A percentile compares a stretch with the other conserved stretches of the same genome.
These are phyloP conservation scores for Torulaspora microellipsoides DNA, from an alignment of 805 yeast species.

Conservation along the genomic window DNA sequence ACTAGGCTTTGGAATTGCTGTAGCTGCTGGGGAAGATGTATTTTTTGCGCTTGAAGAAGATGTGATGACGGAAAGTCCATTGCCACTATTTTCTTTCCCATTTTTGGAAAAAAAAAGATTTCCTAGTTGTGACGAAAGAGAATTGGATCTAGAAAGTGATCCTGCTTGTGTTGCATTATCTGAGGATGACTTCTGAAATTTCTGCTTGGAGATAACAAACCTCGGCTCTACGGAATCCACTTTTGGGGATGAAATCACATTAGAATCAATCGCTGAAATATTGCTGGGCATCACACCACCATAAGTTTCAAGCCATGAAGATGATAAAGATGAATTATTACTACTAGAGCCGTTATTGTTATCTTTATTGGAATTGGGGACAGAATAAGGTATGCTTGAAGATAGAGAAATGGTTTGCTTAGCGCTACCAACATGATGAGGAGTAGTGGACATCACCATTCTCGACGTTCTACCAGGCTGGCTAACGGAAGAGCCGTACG, in stretches of 20 bases:
- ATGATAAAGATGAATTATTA: conserved; percentile 32
- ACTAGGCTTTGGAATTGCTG: conserved; percentile 35
- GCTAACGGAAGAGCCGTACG: conserved; percentile 9
- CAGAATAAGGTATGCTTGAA: conserved; percentile 63
- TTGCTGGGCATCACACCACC: conserved; percentile 40
- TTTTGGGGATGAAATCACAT: conserved; percentile 66
- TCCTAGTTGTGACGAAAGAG: conserved; percentile 35
- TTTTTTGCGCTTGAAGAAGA: conserved; percentile 5
- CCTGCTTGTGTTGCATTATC: conserved; percentile 24
- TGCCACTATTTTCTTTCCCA: conserved; percentile 16
- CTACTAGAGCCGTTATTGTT: conserved; percentile 23
- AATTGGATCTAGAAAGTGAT: conserved; percentile 31
- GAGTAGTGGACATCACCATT: conserved; percentile 12
- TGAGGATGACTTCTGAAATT: conserved; percentile 35
- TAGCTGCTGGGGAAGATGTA: conserved; percentile 21
- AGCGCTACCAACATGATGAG: conserved; percentile 13
- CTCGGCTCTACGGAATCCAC: conserved; percentile 76
- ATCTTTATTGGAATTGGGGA: conserved; percentile 55
- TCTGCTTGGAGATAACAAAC: conserved; percentile 76
- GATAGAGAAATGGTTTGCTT: conserved; percentile 44
- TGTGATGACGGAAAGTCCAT: background rate
- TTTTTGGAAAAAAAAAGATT: conserved; percentile 32
- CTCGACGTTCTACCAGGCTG: conserved; percentile 14
- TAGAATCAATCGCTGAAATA: conserved; percentile 45
- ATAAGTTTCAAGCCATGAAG: conserved; percentile 34